phyloP scores from a whole-genome alignment of 2,329 filamentous ascomycete species.

The Penicillium sp. region DNA sequence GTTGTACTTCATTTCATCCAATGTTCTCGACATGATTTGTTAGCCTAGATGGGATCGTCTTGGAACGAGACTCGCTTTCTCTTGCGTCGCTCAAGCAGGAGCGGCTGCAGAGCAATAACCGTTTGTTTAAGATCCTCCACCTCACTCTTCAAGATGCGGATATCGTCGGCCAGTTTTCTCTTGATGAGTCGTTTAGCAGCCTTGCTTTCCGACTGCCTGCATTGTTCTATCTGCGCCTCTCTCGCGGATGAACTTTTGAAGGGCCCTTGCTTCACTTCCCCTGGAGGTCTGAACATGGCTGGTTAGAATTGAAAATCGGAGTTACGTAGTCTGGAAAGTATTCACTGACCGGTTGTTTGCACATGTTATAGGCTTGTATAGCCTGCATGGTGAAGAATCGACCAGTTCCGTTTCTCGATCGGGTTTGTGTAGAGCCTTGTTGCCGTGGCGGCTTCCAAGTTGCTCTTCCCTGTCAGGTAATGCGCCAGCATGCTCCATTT shows the following conservation, averaged over 20 bases:
- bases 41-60: no score
- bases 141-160: no score
- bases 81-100: no score
- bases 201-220: no score
- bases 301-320: background rate
- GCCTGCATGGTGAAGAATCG: background rate
- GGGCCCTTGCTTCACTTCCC: background rate
- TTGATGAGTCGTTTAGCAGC: no score
- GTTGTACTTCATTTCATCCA: no score
- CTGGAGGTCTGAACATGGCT: background rate
- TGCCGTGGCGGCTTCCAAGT: background rate
- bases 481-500: background rate
- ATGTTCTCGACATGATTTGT: no score
- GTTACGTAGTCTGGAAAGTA: background rate
- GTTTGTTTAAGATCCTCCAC: no score
- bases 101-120: no score
- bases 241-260: background rate
- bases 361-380: background rate
- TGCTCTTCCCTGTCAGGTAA: background rate
- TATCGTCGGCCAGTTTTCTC: no score
- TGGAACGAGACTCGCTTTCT: no score
- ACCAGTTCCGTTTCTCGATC: background rate
- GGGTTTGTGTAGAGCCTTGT: background rate
- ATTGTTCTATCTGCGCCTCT: background rate
- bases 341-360: background rate